phyloP scores from a whole-genome alignment of 176 grass and related monocot species.

The Microstegium vimineum region DNA sequence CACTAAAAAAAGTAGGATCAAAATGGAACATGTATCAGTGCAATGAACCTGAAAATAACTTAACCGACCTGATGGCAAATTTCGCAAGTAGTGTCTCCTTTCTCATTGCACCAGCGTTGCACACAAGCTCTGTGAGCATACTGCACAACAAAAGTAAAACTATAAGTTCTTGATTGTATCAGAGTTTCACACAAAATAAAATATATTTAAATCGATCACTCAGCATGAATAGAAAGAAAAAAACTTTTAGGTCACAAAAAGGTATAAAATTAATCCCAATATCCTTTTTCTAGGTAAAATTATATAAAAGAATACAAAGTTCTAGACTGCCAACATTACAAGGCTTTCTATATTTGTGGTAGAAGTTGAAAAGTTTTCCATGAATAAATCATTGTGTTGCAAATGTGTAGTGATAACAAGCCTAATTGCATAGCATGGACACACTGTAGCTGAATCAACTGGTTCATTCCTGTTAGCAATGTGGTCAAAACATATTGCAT shows the following conservation, averaged over 20 bases:
- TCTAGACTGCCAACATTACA: background rate
- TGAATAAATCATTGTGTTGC: background rate
- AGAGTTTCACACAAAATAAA: background rate
- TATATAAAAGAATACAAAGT: background rate
- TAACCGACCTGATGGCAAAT: slow-evolving; percentile 84
- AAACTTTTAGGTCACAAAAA: background rate
- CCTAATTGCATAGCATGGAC: background rate
- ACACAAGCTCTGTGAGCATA: slow-evolving; percentile 98
- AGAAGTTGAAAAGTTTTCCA: background rate
- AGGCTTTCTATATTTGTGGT: background rate
- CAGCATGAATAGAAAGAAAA: background rate
- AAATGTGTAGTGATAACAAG: background rate
- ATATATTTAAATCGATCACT: background rate
- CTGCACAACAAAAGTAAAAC: slow-evolving; percentile 43
- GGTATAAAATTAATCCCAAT: background rate
- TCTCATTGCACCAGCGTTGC: slow-evolving; percentile 96
- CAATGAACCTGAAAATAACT: background rate
- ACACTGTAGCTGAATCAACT: background rate
- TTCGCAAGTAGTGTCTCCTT: slow-evolving; percentile 96
- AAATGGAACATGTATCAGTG: background rate
- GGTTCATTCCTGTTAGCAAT: slow-evolving; percentile 4
- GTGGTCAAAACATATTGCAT: background rate
- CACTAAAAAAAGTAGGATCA: background rate
- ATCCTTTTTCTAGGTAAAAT: background rate
- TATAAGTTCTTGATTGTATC: background rate